Base-by-base conservation (phyloP, 495 filamentous ascomycete species). In the Elaphomyces granulatus region DNA sequence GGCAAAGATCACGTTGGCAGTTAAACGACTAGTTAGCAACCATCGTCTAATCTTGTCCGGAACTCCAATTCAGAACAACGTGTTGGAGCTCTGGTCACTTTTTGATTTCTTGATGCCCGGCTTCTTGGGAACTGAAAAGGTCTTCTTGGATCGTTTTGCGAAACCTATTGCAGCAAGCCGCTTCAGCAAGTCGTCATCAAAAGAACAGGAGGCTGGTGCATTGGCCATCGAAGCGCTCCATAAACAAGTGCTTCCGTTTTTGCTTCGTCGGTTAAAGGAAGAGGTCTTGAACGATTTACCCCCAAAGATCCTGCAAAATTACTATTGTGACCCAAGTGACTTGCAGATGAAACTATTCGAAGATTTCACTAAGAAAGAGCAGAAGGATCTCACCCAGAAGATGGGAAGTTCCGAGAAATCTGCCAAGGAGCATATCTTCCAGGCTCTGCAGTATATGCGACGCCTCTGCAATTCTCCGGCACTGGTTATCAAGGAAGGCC, bases 51-150 rank as follows among this genome's bases (percentile, higher is more conserved):
- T 98, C 45, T 72, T 98, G 3, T 96, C 90, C 9, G 90, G 90
- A 32, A 98, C 90, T 2, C 90, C 90, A 0, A 98, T 98, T 50
- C 90, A 98, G 56, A 98, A 98, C 60, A 98, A 96, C 55, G 80
- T 98, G 15, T 70, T 94, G 6, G 90, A 98, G 52, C 68, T 98
- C n/a, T 98, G 90, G 90, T 96, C 92, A 0, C 73, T 98, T 4
- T 96, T 98, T 51, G 90, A 98, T 59, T 98, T 98, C 66, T 63
- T 98, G 43, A 98, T 98, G 90, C 90, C 90, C 3, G 92, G 90
- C 4, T 98, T 98, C 70, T 66, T 98, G 6, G 90, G 90, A n/a
- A 84, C 90, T 0, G 90, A 98, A 51, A 96, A 94, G 59, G 88
- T 98, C 18, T 98, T 98, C 70, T 66, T 93, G 32, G 92, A 98